These are phyloP conservation scores for Huiozyma naganishii DNA, from an alignment of 805 yeast genomes.

Conservation along the genomic window DNA sequence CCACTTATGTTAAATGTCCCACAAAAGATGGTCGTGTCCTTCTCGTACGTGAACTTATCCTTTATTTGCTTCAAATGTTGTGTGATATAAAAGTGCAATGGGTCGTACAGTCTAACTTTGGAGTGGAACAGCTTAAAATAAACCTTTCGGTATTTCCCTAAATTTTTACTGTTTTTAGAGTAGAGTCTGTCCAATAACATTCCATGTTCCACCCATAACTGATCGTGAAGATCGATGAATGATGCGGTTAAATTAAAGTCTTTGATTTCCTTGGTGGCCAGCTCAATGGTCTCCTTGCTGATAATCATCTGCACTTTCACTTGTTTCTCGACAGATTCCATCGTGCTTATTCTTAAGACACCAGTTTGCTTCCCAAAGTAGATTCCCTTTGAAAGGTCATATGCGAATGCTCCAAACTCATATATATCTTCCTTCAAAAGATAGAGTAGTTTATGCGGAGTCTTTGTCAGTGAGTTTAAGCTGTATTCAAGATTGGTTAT, in stretches of 20 bases:
- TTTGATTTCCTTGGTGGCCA: constrained; percentile 33
- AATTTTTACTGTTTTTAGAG: constrained; percentile 30
- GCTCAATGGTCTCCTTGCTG: constrained; percentile 51
- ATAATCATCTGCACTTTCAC: constrained; percentile 63
- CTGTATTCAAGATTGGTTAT: constrained; percentile 30
- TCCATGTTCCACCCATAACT: constrained; percentile 89
- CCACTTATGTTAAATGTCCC: constrained; percentile 91
- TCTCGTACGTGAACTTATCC: constrained; percentile 47
- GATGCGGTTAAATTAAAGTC: constrained; percentile 33
- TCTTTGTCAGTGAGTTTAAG: constrained; percentile 28
- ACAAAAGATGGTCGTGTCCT: constrained; percentile 53
- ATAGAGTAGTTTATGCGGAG: constrained; percentile 36
- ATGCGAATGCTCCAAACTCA: constrained; percentile 77
- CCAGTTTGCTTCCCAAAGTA: constrained; percentile 79
- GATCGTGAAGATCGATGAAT: constrained; percentile 57
- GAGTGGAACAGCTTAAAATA: constrained; percentile 22
- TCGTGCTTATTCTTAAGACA: constrained; percentile 77
- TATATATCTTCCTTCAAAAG: constrained; percentile 52
- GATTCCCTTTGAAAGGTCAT: constrained; percentile 48
- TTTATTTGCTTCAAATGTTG: constrained; percentile 44
- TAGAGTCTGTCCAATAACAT: constrained; percentile 74
- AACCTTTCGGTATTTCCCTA: constrained; percentile 20
- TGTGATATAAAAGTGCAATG: constrained; percentile 74
- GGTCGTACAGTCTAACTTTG: constrained; percentile 70
- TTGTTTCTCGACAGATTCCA: constrained; percentile 83